Base-by-base conservation (phyloP, 257 asterid species). In the Avicennia marina region DNA sequence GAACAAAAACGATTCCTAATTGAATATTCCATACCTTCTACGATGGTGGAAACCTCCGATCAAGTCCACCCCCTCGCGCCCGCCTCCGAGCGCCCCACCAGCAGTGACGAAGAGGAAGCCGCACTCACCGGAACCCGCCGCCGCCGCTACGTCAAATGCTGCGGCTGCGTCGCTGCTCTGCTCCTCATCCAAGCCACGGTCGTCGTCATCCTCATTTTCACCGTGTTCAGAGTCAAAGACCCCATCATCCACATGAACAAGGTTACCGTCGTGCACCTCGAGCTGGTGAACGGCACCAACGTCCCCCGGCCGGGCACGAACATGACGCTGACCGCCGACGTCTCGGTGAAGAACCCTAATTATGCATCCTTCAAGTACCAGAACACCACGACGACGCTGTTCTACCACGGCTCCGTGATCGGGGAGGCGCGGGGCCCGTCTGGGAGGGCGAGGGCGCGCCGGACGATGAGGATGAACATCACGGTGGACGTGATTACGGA, bases 361-460 rank as follows among this genome's bases (percentile, higher is more conserved):
- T 79, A 34, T 62, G 86, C 95, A 0, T 72, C 87, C 13, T 83
- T 89, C 76, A 65, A 34, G 77, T 89, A 78, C 47, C 57, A 11
- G 56, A 84, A 89, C 83, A 83, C 94, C 17, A 81, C 86, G 42
- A 72, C 93, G 12, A 47, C 81, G 15, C 65, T 89, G 2, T 81
- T 12, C 64, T 89, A 83, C 70, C 76, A 67, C n/a, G 90, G 83
- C 4, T 49, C 65, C 2, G 58, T 48, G 65, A 65, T 86, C 58
- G 97, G 97, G 1, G 95, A 83, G 68, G 97, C 89, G 16, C 73
- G 83, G 12, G 87, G 93, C 2, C 94, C 93, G 1, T 71, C 94
- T 6, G 97, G 97, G 53, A 74, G 57, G 51, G 72, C 97, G 39
- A 67, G 48, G 76, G 93, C 95, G 15, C 75, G 86, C 12, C 66